Base-by-base conservation (phyloP, 495 filamentous ascomycete species). In the Venustampulla echinocandica region DNA sequence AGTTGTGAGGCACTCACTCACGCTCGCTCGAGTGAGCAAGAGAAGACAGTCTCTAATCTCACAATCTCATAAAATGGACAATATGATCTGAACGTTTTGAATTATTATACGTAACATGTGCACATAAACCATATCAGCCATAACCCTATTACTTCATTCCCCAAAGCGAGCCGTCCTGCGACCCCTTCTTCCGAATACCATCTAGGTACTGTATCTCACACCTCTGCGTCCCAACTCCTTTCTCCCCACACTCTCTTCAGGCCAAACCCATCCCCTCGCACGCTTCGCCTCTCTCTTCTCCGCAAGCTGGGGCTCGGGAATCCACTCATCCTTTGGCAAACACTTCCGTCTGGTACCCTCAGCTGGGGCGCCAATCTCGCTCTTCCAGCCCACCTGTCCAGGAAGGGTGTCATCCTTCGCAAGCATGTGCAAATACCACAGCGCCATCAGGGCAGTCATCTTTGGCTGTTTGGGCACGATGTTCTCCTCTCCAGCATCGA, bases 281-380 rank as follows among this genome's bases (percentile, higher is more conserved):
- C 85, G 68, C 69, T 90, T 94, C 40, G 87, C 87, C 66, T 85
- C 82, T 17, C 89, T 69, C 70, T 80, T 83, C 74, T 96, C 89
- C 3, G 81, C 77, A 49, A 84, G 69, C 56, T 88, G 82, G 28
- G 84, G 82, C 68, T 82, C 81, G 9, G 87, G 87, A 60, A 96
- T 92, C 89, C 89, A 94, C 52, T 72, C 68, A 62, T 96, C 89
- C 49, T 84, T 77, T 1, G 75, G 61, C 41, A 84, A 68, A 39
- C 77, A 74, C 57, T 84, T 82, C 62, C 84, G 75, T 25, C 88
- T 63, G 2, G 83, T 88, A 14, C 86, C 70, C 44, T 84, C 82
- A 7, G 80, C 82, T 0, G 89, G 87, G 5, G 82, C 84, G 5
- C 88, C 88, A 50, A 93, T 83, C 54, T 92, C 85, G 53, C 82